A percentile compares a stretch with the other conserved stretches of the same genome.
Conservation (phyloP, 2,329 filamentous ascomycete species). For the Fusarium transvaalense region DNA sequence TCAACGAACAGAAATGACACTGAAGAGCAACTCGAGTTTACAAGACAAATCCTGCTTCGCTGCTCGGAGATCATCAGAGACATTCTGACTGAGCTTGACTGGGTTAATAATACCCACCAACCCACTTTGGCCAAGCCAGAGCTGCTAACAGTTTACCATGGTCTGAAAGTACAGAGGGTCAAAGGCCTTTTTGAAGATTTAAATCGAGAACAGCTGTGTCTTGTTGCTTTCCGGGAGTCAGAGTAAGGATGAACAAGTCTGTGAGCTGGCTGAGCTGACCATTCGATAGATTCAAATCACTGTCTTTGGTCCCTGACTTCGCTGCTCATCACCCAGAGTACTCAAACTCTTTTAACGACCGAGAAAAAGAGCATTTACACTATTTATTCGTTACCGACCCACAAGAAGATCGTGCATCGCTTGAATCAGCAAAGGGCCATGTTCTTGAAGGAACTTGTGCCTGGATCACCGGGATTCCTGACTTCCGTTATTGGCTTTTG, state of each 20-base stretch:
- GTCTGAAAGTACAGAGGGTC: background rate
- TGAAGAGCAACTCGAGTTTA: background rate
- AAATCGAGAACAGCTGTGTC: conserved; percentile 6
- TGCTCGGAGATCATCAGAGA: background rate
- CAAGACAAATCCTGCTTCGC: background rate
- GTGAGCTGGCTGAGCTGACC: background rate
- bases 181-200: background rate
- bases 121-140: background rate
- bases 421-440: background rate
- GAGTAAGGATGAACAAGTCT: background rate
- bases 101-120: background rate
- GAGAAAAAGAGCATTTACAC: background rate
- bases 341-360: background rate
- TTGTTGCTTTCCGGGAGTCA: background rate
- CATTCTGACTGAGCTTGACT: background rate
- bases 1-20: background rate
- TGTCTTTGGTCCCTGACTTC: background rate
- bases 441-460: background rate
- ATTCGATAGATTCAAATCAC: background rate
- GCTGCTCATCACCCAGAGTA: background rate
- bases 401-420: background rate
- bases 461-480: background rate
- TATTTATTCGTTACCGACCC: conserved; percentile 14
- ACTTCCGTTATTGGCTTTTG: conserved; percentile 16
- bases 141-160: background rate